A percentile compares a stretch with the other conserved stretches of the same genome.
These are phyloP conservation scores for Arthrobotrys conoides DNA, from an alignment of 2,329 filamentous ascomycete genomes.

Conservation along the genomic window DNA sequence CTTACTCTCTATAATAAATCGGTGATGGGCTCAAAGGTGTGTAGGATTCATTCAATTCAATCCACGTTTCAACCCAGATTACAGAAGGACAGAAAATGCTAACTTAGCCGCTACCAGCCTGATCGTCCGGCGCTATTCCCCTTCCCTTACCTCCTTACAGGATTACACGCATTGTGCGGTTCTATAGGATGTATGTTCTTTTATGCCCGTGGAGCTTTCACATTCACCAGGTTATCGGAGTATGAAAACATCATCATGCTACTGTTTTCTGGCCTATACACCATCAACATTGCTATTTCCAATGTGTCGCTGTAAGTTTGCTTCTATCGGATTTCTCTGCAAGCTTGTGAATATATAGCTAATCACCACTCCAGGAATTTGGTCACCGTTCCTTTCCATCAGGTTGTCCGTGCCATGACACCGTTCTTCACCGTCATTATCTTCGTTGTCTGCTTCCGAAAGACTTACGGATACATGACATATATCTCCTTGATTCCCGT, in stretches of 20 bases:
- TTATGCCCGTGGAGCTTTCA: constrained; percentile 71
- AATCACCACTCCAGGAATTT: constrained; percentile 64
- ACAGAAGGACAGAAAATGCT: constrained; percentile 34
- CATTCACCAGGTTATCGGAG: constrained; percentile 71
- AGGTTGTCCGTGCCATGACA: constrained; percentile 75
- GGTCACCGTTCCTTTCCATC: constrained; percentile 77
- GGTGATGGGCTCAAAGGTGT: constrained; percentile 68
- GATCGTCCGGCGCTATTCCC: constrained; percentile 68
- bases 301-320: constrained; percentile 73
- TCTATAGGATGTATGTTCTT: constrained; percentile 73
- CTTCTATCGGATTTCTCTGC: background rate
- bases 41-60: constrained; percentile 2
- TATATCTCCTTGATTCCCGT: constrained; percentile 76
- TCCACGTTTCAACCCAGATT: background rate
- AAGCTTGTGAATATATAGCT: background rate
- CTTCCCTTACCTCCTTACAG: constrained; percentile 75
- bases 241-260: constrained; percentile 73
- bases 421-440: constrained; percentile 76
- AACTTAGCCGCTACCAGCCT: constrained; percentile 19
- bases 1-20: constrained; percentile 75
- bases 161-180: constrained; percentile 73
- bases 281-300: constrained; percentile 76
- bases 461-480: constrained; percentile 72
- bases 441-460: constrained; percentile 73
- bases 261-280: constrained; percentile 75